Evolutionary conservation across 768 basidiomycete genomes (phyloP).

Genomic region (Cystobasidium tubakii): DNA sequence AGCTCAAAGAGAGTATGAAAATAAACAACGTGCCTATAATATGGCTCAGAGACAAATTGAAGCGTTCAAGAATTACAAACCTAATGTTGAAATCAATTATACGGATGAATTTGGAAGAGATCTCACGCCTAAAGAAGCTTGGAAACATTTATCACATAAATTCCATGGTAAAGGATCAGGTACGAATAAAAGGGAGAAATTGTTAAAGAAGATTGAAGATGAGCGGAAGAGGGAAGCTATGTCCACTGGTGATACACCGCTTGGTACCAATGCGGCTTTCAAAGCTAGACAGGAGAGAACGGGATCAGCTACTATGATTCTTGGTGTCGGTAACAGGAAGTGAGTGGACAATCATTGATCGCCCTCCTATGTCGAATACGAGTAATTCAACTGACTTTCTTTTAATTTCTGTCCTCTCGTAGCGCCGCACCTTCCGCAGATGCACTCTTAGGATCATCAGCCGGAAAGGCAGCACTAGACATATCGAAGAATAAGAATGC

Average conservation of each 20-base stretch:
- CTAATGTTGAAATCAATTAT: constrained; percentile 91
- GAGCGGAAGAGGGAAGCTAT: constrained; percentile 91
- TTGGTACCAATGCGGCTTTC: constrained; percentile 92
- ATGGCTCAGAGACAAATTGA: constrained; percentile 77
- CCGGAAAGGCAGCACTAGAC: constrained; percentile 15
- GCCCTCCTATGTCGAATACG: too few relatives aligned
- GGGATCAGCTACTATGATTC: constrained; percentile 90
- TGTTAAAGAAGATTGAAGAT: constrained; percentile 92
- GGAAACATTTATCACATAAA: constrained; percentile 74
- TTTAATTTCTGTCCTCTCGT: not conserved
- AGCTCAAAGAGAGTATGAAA: constrained; percentile 88
- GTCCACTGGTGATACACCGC: constrained; percentile 88
- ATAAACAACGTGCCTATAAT: constrained; percentile 80
- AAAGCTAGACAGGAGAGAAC: constrained; percentile 86
- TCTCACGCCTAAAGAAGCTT: constrained; percentile 74
- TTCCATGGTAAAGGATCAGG: constrained; percentile 98
- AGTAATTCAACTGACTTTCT: too few relatives aligned
- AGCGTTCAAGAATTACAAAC: constrained; percentile 87
- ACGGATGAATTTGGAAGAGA: constrained; percentile 89
- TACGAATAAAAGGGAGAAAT: constrained; percentile 93
- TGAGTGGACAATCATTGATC: constrained; percentile 20
- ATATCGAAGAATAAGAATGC: constrained; percentile 1
- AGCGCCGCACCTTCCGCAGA: constrained; percentile 34
- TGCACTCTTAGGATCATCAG: constrained; percentile 16
- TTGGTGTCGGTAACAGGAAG: constrained; percentile 51